phyloP scores from a whole-genome alignment of 2,329 filamentous ascomycete genomes.

The Fusarium xyrophilum region DNA sequence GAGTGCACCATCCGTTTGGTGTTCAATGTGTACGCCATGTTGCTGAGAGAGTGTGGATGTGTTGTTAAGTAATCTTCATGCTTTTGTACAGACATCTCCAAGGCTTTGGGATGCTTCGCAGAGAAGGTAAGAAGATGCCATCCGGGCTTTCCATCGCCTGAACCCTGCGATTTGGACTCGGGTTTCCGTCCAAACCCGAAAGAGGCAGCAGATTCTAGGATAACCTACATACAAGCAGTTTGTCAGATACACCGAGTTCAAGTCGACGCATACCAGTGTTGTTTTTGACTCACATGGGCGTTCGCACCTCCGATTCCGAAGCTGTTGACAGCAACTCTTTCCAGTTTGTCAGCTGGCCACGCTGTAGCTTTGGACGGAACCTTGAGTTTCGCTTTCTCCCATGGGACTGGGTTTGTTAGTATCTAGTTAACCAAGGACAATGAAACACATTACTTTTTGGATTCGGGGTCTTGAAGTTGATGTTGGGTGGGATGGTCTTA shows the following conservation, averaged over 20 bases:
- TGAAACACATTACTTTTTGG: constrained; percentile 4
- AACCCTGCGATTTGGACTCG: background rate
- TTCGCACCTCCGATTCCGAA: constrained; percentile 8
- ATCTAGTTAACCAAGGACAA: background rate
- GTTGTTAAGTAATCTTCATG: constrained; percentile 2
- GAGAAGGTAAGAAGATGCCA: constrained; percentile 6
- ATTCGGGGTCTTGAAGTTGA: constrained; percentile 7
- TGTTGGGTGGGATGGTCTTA: constrained; percentile 7
- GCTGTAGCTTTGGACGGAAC: constrained; percentile 2
- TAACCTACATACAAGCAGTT: constrained; percentile 3
- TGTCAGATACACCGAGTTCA: background rate
- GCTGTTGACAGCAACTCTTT: constrained; percentile 9
- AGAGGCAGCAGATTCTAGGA: constrained; percentile 8
- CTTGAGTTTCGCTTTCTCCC: constrained; percentile 5
- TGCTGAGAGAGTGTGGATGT: constrained; percentile 4
- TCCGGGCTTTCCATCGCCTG: background rate
- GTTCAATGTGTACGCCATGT: constrained; percentile 4
- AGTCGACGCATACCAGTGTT: background rate
- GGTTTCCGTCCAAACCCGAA: background rate
- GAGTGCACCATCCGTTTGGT: background rate
- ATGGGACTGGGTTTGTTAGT: constrained; percentile 6
- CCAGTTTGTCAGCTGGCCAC: constrained; percentile 3
- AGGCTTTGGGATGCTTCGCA: constrained; percentile 3
- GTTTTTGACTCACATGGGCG: constrained; percentile 1
- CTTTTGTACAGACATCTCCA: constrained; percentile 2